phyloP scores from a whole-genome alignment of 768 basidiomycete genomes.

The Rhizopogon vinicolor region DNA sequence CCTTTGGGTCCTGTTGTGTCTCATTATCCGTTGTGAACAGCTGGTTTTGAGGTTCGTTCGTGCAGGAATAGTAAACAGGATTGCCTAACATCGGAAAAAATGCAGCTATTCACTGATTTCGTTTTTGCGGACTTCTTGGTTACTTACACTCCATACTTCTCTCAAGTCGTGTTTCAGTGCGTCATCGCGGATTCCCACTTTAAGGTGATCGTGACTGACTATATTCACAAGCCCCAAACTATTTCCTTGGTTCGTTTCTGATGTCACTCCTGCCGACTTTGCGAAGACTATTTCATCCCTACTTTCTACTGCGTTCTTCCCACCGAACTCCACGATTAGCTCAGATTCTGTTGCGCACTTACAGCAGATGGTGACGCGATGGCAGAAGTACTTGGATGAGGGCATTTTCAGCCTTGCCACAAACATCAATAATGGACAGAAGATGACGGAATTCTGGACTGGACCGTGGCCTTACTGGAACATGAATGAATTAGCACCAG shows the following conservation, averaged over 20 bases:
- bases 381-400: constrained; percentile 63
- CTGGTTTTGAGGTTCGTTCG: constrained; percentile 78
- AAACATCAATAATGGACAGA: constrained; percentile 24
- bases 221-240: constrained; percentile 67
- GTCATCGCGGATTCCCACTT: constrained; percentile 19
- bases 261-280: constrained; percentile 89
- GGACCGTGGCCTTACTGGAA: constrained; percentile 74
- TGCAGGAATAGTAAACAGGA: not conserved
- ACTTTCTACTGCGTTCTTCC: constrained; percentile 57
- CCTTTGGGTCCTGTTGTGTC: not conserved
- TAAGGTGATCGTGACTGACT: constrained; percentile 5
- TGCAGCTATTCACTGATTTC: constrained; percentile 86
- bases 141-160: constrained; percentile 80
- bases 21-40: constrained; percentile 31
- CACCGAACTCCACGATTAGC: constrained; percentile 16
- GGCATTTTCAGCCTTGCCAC: constrained; percentile 68
- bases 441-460: constrained; percentile 62
- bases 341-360: constrained; percentile 39
- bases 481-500: constrained; percentile 48
- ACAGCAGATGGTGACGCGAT: constrained; percentile 57
- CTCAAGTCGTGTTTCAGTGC: constrained; percentile 86
- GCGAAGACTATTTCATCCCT: constrained; percentile 49
- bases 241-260: constrained; percentile 97
- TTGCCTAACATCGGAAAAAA: not conserved
- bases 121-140: constrained; percentile 93